Base-by-base conservation (phyloP, 371 early-diverging fungal species). In the Mortierella sp. region DNA sequence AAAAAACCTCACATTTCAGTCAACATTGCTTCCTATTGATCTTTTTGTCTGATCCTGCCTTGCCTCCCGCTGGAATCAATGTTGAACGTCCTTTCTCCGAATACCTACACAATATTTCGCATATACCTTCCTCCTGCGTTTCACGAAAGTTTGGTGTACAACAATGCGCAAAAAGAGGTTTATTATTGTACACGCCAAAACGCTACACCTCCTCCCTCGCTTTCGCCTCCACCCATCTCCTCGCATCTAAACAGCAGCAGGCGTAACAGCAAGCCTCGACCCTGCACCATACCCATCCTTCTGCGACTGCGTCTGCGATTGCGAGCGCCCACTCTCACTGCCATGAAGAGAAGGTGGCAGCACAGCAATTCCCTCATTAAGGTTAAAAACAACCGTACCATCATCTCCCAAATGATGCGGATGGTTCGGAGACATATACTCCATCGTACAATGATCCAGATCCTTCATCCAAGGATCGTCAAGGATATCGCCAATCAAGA, bases 401-500 rank as follows among this genome's bases (percentile, higher is more conserved):
- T 54, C 74, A 52, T 77, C 80, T 0, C 82, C 82, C 42, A 89
- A 86, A 83, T 91, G 91, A 73, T 92, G 91, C 6, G 84, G 76
- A 82, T 91, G 91, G 19, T 84, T 79, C 3, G 31, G 48, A 21
- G 83, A 85, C 48, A 88, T 82, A 42, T 57, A 42, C 16, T 89
- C 87, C 31, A 87, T 77, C 7, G 83, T 80, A 52, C 95, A 95
- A 16, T 84, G 78, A 10, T 88, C 84, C 34, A 95, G 90, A 13
- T 71, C 76, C 75, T 88, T 85, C 55, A 93, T 89, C 94, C 93
- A 94, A 13, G 87, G 78, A 79, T 91, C 90, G 0, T 75, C 82
- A 47, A 91, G 63, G 13, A 93, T 88, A 24, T 90, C 88, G 6
- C 81, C 63, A 28, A 94, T 83, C 57, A 89, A 83, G 19, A 88